Base-by-base conservation (phyloP, 306 rosid species). In the Vicia villosa region DNA sequence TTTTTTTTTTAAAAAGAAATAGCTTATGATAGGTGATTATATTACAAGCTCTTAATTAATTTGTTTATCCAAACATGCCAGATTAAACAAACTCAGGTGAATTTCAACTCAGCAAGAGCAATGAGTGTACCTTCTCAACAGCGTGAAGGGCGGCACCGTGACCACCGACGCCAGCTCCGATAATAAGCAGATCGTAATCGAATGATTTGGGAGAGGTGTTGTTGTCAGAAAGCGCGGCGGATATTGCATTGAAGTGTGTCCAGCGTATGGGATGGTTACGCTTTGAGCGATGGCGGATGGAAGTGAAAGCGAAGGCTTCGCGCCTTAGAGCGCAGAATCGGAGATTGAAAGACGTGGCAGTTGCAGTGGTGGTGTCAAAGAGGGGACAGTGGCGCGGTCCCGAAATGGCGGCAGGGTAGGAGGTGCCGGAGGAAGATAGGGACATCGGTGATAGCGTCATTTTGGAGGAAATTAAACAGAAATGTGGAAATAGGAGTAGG, bases 71-170 rank as follows among this genome's bases (percentile, higher is more conserved):
- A 32, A 32, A 32, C 37, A 32, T 32, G 47, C 19, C n/a, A 43
- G 22, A 3, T 20, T 4, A 38, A 16, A 52, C 15, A 5, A 28
- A 24, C 28, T 64, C 24, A 72, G 40, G 50, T 63, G 55, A 73
- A 50, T 42, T 22, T 63, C 10, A 72, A 22, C 4, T 11, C 3
- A 54, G 58, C 10, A 9, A 1, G 10, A 16, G 15, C 19, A 6
- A 6, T 15, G 3, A 45, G 20, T 11, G 52, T 45, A 92, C 98
- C 96, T 87, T 89, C 75, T 89, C 92, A 5, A 92, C 95, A 3
- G 96, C 96, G 69, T 92, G 96, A 28, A 92, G 92, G 10, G 98
- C 98, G 5, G 96, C 96, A 13, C 96, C 98, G 36, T 92, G 98
- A 34, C 96, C 96, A 1, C 96, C 98, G 15, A 92, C 98, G 10